Evolutionary conservation across 164 flowering plant species (phyloP), one percentile per base, ranked within the genome.

Genomic region (Warburgia ugandensis): DNA sequence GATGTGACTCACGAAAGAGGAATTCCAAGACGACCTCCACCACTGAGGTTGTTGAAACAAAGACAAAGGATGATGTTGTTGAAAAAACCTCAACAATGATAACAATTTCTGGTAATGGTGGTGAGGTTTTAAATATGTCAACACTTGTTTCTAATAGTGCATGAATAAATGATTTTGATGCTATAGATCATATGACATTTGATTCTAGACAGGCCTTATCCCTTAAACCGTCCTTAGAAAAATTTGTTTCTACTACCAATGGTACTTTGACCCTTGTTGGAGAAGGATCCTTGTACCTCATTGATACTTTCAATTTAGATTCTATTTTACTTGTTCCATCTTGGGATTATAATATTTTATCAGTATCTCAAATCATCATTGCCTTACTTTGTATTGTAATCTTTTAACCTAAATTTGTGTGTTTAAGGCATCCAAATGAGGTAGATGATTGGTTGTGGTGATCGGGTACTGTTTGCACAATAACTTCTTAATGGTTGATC

Each of bases 141-240:
- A 12, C 46, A 58, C 45, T 4, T 49, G 59, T 63, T 68, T 38
- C 44, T 14, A 63, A 58, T 50, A 62, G 45, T 37, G 22, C n/a
- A 58, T 60, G 60, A 60, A 55, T 47, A 64, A 49, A 16, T 32
- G n/a, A n/a, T n/a, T n/a, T n/a, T n/a, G n/a, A n/a, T n/a, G n/a
- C n/a, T n/a, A n/a, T n/a, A n/a, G n/a, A 64, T 37, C 69, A 68
- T 48, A 64, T 68, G 69, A 56, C 63, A 16, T 69, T 64, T 64
- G 65, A 60, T 61, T 56, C 61, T 62, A 54, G 50, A 65, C 56
- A 66, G 1, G 53, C 55, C 14, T 19, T 37, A 29, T 4, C 49
- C 11, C 47, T 66, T 26, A 61, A 58, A 6, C 30, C 38, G 11
- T 58, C 67, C 29, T 27, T 19, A n/a, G n/a, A n/a, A n/a, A n/a